Evolutionary conservation across 2,329 filamentous ascomycete genomes (phyloP), one percentile per base, ranked within the genome.

Genomic region (Tothia fuscella): DNA sequence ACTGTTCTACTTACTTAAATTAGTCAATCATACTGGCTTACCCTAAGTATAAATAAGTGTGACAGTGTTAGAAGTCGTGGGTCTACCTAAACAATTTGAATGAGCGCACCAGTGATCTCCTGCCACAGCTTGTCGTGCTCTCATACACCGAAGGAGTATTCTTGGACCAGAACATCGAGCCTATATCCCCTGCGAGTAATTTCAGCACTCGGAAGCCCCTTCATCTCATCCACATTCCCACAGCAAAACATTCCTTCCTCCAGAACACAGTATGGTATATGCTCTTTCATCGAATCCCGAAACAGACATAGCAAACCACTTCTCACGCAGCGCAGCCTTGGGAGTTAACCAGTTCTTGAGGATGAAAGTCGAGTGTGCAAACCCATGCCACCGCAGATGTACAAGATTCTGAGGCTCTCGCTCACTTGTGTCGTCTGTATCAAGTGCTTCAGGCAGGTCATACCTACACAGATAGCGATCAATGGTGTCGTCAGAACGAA

Each of bases 381-480:
- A 61, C 2, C 66, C 67, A 24, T 52, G 56, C 64, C 63, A 69
- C n/a, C 56, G 51, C 5, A 67, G 47, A 4, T 51, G 50, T 1
- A 60, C 56, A 16, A 70, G 45, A 7, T 47, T 43, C 3, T 25
- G 30, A 1, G 47, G 4, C 3, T 42, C 49, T 1, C 16, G 28
- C 5, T 34, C 21, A 7, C 43, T 44, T 6, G 39, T 33, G 6
- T 32, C 26, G 28, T 21, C 35, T 3, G 26, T 38, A 0, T 48
- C 39, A n/a, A 60, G 55, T 2, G 20, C 31, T 13, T 62, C 62
- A 2, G 80, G 79, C 1, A 74, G 64, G 9, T 64, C 58, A 55
- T 89, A 89, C 17, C 78, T 71, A 20, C 76, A 81, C 3, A 91
- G 62, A 53, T 80, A 83, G 0, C 74, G 63, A 57, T 89, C 80